A percentile compares a stretch with the other conserved stretches of the same genome.
These are phyloP conservation scores for Aleurites moluccanus DNA, from an alignment of 441 rosid species.

Conservation along the genomic window DNA sequence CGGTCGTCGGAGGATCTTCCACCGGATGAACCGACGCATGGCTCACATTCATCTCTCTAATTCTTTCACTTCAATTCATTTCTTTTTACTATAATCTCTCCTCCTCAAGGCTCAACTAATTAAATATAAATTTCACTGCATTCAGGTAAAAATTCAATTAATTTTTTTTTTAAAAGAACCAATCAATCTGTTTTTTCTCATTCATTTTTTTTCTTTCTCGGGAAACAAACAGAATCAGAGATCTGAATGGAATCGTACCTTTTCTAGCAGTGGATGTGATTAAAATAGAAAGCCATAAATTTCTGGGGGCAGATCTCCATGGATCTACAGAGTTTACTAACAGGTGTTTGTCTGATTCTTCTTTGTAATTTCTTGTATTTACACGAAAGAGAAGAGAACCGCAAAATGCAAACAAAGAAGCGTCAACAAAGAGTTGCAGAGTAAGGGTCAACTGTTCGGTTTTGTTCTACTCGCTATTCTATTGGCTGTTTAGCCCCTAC, in stretches of 20 bases:
- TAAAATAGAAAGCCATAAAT: not conserved
- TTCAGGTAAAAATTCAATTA: not conserved
- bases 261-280: no score
- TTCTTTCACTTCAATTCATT: conserved; percentile 19
- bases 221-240: conserved; percentile 14
- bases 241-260: conserved; percentile 18
- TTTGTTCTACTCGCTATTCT: no score
- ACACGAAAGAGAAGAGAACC: not conserved
- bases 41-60: conserved; percentile 60
- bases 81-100: not conserved
- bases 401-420: conserved; percentile 3
- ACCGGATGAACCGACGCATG: conserved; percentile 70
- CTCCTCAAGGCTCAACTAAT: not conserved
- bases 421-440: no score
- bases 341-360: not conserved
- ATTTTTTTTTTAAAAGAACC: no score
- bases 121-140: not conserved
- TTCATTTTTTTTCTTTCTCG: not conserved
- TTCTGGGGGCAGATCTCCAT: not conserved
- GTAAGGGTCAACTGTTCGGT: no score
- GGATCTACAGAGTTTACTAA: not conserved
- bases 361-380: not conserved
- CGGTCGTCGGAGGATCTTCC: conserved; percentile 56
- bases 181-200: not conserved
- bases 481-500: no score